A percentile compares a stretch with the other conserved stretches of the same genome.
Evolutionary conservation across 306 rosid species (phyloP).

Genomic region (Trifolium repens): DNA sequence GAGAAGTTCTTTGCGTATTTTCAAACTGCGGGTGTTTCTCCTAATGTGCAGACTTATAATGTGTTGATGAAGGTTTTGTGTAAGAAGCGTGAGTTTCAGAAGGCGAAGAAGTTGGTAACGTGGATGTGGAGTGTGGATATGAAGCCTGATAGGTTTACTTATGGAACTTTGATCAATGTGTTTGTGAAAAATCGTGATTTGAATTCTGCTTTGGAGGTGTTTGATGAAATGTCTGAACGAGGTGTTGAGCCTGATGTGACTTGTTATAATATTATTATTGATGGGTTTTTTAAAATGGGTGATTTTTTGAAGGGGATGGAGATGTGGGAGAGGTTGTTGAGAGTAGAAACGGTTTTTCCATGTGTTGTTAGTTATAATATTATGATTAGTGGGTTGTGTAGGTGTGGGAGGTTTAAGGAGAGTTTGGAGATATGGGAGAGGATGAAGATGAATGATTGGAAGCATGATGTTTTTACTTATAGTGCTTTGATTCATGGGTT

Average conservation of each 20-base stretch:
- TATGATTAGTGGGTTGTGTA: slow-evolving; percentile 86
- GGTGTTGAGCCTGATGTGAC: slow-evolving; percentile 72
- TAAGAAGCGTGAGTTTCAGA: slow-evolving; percentile 71
- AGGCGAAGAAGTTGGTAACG: slow-evolving; percentile 63
- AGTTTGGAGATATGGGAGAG: slow-evolving; percentile 79
- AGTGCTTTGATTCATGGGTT: slow-evolving; percentile 82
- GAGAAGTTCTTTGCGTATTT: slow-evolving; percentile 65
- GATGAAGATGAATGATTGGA: slow-evolving; percentile 74
- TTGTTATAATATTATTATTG: slow-evolving; percentile 83
- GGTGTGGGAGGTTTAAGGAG: slow-evolving; percentile 71
- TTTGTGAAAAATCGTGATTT: slow-evolving; percentile 55
- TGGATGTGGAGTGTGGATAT: slow-evolving; percentile 73
- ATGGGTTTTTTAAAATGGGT: slow-evolving; percentile 70
- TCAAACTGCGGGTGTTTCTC: slow-evolving; percentile 57
- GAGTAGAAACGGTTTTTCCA: slow-evolving; percentile 60
- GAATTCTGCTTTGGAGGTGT: slow-evolving; percentile 66
- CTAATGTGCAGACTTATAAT: slow-evolving; percentile 76
- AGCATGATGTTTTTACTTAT: slow-evolving; percentile 62
- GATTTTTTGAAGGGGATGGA: slow-evolving; percentile 63
- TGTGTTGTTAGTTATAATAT: slow-evolving; percentile 76
- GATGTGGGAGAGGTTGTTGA: slow-evolving; percentile 75
- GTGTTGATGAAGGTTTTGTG: slow-evolving; percentile 69
- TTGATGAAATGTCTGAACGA: slow-evolving; percentile 85
- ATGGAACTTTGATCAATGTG: slow-evolving; percentile 70
- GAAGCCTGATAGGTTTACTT: slow-evolving; percentile 68